Evolutionary conservation across 1,284 basidiomycete species (phyloP), one percentile per base, ranked within the genome.

Genomic region (Peniophora sp.): DNA sequence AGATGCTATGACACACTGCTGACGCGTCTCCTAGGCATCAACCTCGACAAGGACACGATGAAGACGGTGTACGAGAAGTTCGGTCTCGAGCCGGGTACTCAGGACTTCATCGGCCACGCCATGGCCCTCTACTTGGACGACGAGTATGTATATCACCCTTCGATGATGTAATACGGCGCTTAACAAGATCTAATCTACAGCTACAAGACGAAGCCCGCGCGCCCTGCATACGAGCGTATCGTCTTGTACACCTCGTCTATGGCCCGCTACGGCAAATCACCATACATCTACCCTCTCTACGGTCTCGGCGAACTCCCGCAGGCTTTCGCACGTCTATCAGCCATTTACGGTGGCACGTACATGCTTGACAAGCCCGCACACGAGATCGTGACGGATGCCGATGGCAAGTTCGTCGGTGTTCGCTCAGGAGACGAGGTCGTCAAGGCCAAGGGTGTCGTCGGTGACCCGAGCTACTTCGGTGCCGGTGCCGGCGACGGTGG

Each of bases 111-210:
- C 64, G 97, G 97, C 24, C 97, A 99, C 67, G 95, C 97, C 52
- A 98, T 99, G 96, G 97, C 95, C 3, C 83, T 99, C 50, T 94
- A 98, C 73, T 80, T 98, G 45, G 94, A 98, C 63, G 97, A 99
- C 65, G 90, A 95, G 92, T 97, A 65, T 70, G 90, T 73, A 27
- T n/a, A 17, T 47, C 53, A 17, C 37, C 24, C 22, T 10, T 34
- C 45, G 14, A 24, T n/a, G n/a, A n/a, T 32, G 34, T 8, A 41
- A 41, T 41, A 5, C 18, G 6, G 45, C 23, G n/a, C 49, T 47
- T 35, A 50, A n/a, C 47, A n/a, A 57, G 50, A 55, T 22, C 45
- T 51, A 50, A 20, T 53, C 48, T 50, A 11, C 57, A 96, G 93
- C 68, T 99, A 99, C 73, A 89, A 94, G 69, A 88, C 81, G 63